Evolutionary conservation across 441 rosid species (phyloP).

Genomic region (Theobroma grandiflorum): DNA sequence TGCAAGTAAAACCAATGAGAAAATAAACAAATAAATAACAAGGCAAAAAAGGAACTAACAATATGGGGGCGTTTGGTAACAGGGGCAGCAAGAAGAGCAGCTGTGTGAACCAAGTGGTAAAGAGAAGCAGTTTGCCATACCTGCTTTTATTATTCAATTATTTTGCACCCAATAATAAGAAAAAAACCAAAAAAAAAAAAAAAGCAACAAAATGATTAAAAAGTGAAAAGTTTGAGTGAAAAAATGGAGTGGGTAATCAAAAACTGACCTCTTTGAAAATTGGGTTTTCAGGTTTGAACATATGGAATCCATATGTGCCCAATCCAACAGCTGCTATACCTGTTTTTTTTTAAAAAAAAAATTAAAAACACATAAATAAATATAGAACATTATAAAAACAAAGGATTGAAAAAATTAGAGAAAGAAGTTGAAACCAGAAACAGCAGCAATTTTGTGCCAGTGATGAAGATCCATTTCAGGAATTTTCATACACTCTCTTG

Average conservation of each 20-base stretch:
- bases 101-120: constrained; percentile 93
- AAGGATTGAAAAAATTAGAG: neutral
- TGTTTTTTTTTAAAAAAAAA: constrained; percentile 28
- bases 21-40: neutral
- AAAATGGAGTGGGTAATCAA: constrained; percentile 15
- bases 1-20: neutral
- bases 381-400: neutral
- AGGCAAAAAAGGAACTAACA: constrained; percentile 48
- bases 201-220: neutral
- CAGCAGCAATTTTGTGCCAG: constrained; percentile 90
- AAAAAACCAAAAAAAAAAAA: neutral
- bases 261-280: constrained; percentile 72
- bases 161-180: neutral
- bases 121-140: constrained; percentile 97
- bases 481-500: neutral
- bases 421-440: constrained; percentile 56
- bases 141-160: constrained; percentile 40
- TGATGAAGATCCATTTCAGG: constrained; percentile 57
- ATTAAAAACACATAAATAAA: neutral
- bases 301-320: constrained; percentile 91
- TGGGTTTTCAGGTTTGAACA: constrained; percentile 81
- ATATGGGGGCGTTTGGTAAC: constrained; percentile 66
- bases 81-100: constrained; percentile 89
- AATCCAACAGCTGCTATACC: constrained; percentile 89
- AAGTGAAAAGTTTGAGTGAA: neutral